A percentile compares a stretch with the other conserved stretches of the same genome.
phyloP scores from a whole-genome alignment of 2,329 filamentous ascomycete genomes.

The Fusarium subglutinans region DNA sequence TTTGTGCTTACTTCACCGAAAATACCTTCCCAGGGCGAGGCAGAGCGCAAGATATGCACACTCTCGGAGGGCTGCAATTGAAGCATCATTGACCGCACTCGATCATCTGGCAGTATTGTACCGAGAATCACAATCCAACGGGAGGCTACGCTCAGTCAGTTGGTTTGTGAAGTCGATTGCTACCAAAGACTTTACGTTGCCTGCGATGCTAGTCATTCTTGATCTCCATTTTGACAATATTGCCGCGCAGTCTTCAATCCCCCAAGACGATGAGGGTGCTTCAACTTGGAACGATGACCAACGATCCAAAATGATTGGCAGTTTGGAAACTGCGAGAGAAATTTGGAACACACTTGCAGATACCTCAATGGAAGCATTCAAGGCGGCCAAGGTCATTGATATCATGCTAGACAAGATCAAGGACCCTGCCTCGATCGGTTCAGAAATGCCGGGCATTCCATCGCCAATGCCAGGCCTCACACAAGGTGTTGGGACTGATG shows the following conservation, averaged over 20 bases:
- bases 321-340: constrained; percentile 74
- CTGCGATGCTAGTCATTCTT: constrained; percentile 83
- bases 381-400: constrained; percentile 81
- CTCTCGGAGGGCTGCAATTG: constrained; percentile 84
- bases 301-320: constrained; percentile 78
- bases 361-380: constrained; percentile 87
- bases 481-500: constrained; percentile 53
- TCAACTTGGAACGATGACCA: constrained; percentile 68
- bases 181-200: constrained; percentile 85
- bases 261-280: constrained; percentile 53
- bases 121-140: constrained; percentile 75
- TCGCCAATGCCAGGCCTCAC: constrained; percentile 39
- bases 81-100: constrained; percentile 85
- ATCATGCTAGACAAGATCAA: constrained; percentile 85
- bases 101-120: constrained; percentile 80
- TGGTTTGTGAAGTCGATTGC: constrained; percentile 84
- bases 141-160: constrained; percentile 76
- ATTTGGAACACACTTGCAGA: constrained; percentile 86
- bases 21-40: constrained; percentile 81
- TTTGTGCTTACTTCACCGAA: constrained; percentile 87
- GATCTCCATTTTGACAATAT: constrained; percentile 79
- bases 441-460: constrained; percentile 15
- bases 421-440: constrained; percentile 31
- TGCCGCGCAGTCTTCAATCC: constrained; percentile 53
- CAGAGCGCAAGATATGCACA: constrained; percentile 84